Evolutionary conservation across 2,329 filamentous ascomycete genomes (phyloP), one percentile per base, ranked within the genome.

Genomic region (Berkeleyomyces rouxiae): DNA sequence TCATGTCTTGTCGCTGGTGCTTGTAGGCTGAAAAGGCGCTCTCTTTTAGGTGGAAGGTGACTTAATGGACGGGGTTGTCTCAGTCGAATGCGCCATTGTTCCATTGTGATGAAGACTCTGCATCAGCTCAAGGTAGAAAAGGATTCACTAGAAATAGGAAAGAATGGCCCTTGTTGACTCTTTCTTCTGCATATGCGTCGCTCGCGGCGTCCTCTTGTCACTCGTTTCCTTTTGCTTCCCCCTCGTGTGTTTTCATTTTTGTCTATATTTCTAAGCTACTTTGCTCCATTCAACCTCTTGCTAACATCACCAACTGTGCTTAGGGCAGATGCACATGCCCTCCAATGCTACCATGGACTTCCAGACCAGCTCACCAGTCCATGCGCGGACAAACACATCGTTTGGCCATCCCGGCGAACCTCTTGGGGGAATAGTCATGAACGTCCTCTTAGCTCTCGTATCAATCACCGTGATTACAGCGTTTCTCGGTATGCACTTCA

Each of bases 381-480:
- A 63, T 57, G 23, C 5, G 9, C 40, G 46, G 3, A 46, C 61
- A 46, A 11, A n/a, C 31, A 43, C 60, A 10, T 39, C 47, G 31
- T 59, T 62, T 10, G 53, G 64, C 11, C 46, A 53, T 7, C 51
- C 58, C 10, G 62, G 55, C 37, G 64, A 66, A 62, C 73, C 73
- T 4, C 64, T 74, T 46, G 68, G 64, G 4, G 73, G 73, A 23
- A 69, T 71, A 62, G 66, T 72, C 13, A 69, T 73, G 67, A 73
- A 71, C 59, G 68, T 75, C 6, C 65, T 73, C 39, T 67, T 74
- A 23, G 70, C 71, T 4, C 67, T 76, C 3, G 65, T 69, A 4
- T 71, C 73, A 7, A 67, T 69, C 40, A 72, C 71, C 4, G 69
- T 72, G 16, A 66, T 76, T 23, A 71, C 73, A 5, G 64, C 68